phyloP scores from a whole-genome alignment of 768 basidiomycete species.

The Hypholoma fasciculare region DNA sequence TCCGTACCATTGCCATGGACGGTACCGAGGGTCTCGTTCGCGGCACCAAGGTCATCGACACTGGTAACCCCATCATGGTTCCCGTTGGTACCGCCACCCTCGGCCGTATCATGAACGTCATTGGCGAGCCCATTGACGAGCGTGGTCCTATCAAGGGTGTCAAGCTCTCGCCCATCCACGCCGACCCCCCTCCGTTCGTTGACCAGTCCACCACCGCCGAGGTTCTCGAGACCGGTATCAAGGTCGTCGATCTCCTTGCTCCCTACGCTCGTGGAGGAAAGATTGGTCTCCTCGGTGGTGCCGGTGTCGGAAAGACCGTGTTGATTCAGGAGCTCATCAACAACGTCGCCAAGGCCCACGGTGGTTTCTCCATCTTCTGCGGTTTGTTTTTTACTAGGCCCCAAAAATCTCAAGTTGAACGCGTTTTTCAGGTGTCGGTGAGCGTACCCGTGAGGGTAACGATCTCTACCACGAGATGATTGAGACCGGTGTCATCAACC shows the following conservation, averaged over 20 bases:
- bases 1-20: conserved; percentile 99
- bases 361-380: conserved; percentile 99
- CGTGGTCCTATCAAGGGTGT: conserved; percentile 98
- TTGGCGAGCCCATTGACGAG: conserved; percentile 99
- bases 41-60: conserved; percentile 96
- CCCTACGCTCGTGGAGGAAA: conserved; percentile 99
- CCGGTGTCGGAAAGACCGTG: conserved; percentile 99
- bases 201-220: conserved; percentile 99
- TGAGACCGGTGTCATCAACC: conserved; percentile 99
- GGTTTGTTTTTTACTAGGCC: conserved; percentile 46
- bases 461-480: conserved; percentile 99
- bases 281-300: conserved; percentile 99
- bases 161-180: conserved; percentile 91
- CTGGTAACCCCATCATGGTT: conserved; percentile 93
- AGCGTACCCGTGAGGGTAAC: conserved; percentile 99
- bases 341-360: conserved; percentile 99
- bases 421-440: conserved; percentile 82
- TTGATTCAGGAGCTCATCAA: conserved; percentile 99
- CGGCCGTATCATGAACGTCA: conserved; percentile 99
- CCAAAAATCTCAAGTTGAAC: conserved; percentile 3
- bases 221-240: conserved; percentile 99
- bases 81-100: conserved; percentile 94
- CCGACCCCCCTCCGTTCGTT: conserved; percentile 95
- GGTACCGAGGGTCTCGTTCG: conserved; percentile 99
- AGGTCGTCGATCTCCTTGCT: conserved; percentile 99